Evolutionary conservation across 768 basidiomycete species (phyloP).

Genomic region (Lactarius indigo): DNA sequence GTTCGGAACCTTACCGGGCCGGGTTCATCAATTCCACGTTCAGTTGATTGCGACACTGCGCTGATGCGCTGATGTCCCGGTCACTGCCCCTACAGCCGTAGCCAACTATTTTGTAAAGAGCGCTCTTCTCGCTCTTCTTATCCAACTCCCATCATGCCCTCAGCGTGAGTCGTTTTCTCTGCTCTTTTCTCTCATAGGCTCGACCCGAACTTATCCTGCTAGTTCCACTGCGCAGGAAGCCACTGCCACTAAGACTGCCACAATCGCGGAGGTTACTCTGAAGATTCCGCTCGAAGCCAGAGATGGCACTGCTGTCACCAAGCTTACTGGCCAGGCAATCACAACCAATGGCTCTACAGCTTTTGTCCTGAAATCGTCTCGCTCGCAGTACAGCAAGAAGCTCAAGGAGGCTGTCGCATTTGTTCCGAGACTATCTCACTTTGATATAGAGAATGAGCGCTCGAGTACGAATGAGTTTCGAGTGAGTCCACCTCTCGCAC

Average conservation of each 20-base stretch:
- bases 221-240: not conserved
- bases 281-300: constrained; percentile 9
- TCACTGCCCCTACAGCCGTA: not conserved
- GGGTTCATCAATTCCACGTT: not conserved
- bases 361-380: constrained; percentile 72
- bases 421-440: constrained; percentile 77
- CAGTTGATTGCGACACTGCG: not conserved
- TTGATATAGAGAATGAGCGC: constrained; percentile 75
- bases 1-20: not conserved
- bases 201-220: not conserved
- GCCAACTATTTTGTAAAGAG: not conserved
- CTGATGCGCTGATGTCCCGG: not conserved
- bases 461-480: constrained; percentile 84
- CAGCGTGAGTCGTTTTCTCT: constrained; percentile 1
- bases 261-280: not conserved
- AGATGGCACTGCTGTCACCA: constrained; percentile 7
- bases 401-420: constrained; percentile 83
- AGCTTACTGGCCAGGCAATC: constrained; percentile 33
- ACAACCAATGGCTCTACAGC: constrained; percentile 61
- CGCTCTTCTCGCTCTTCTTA: constrained; percentile 1
- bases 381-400: constrained; percentile 70
- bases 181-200: not conserved
- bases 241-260: no score
- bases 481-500: constrained; percentile 33
- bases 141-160: not conserved